Conservation (phyloP, 805 yeast species). For the Zygosaccharomyces bisporus region DNA sequence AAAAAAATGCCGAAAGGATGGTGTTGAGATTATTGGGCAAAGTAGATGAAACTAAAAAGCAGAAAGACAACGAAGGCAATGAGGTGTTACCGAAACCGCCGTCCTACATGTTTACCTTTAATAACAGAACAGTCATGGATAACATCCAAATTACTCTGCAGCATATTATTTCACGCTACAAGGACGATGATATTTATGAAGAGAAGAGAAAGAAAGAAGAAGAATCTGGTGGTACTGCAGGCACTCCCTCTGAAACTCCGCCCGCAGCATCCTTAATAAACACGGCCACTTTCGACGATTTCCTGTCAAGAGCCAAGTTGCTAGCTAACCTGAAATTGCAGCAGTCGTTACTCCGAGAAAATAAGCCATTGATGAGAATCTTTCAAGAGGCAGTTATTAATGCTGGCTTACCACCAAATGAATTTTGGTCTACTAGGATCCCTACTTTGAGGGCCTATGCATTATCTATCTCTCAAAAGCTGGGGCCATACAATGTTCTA, state of each 20-base stretch:
- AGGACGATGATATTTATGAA: constrained; percentile 47
- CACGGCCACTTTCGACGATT: constrained; percentile 40
- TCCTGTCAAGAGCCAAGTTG: constrained; percentile 54
- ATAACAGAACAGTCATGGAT: constrained; percentile 72
- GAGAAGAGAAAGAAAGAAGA: constrained; percentile 31
- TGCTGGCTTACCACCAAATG: constrained; percentile 68
- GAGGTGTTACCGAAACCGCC: constrained; percentile 25
- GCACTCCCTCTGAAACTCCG: constrained; percentile 24
- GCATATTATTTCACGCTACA: constrained; percentile 62
- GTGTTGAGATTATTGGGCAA: constrained; percentile 55
- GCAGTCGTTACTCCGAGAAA: constrained; percentile 67
- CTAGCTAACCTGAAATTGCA: constrained; percentile 73
- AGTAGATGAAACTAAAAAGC: constrained; percentile 33
- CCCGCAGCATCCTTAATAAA: constrained; percentile 35
- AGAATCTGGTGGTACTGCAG: constrained; percentile 10
- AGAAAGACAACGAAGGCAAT: constrained; percentile 32
- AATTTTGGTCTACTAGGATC: constrained; percentile 83
- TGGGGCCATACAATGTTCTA: constrained; percentile 90
- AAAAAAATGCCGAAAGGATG: constrained; percentile 73
- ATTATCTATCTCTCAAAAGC: constrained; percentile 72
- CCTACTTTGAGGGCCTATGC: constrained; percentile 83
- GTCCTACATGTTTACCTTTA: constrained; percentile 55
- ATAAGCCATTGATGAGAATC: constrained; percentile 62
- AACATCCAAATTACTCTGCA: constrained; percentile 63
- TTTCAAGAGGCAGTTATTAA: constrained; percentile 87